A percentile compares a stretch with the other conserved stretches of the same genome.
Evolutionary conservation across 1,139 yeast genomes (phyloP).

Genomic region (Nakaseomyces kungkrabaensis): DNA sequence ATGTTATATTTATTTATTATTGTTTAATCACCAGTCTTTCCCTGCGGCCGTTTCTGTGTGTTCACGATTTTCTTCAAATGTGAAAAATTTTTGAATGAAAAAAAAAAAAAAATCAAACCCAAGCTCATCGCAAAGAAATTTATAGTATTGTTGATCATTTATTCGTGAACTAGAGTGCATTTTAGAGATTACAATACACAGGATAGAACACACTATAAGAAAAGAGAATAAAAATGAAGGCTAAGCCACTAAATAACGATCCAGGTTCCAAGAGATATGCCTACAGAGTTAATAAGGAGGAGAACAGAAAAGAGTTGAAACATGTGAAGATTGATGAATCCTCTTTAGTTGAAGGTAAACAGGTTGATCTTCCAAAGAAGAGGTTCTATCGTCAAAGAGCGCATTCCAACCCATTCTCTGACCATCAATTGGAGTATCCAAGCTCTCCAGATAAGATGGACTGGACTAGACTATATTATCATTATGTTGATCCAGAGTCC

Average conservation of each 20-base stretch:
- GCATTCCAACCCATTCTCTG: constrained; percentile 95
- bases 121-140: background rate
- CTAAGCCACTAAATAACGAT: constrained; percentile 18
- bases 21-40: too few relatives aligned
- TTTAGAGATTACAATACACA: too few relatives aligned
- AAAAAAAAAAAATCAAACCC: background rate
- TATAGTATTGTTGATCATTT: too few relatives aligned
- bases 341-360: constrained; percentile 12
- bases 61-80: background rate
- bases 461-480: constrained; percentile 73
- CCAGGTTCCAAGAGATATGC: constrained; percentile 27
- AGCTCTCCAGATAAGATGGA: constrained; percentile 71
- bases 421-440: constrained; percentile 87
- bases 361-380: constrained; percentile 61
- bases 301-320: constrained; percentile 32
- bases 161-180: too few relatives aligned
- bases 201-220: too few relatives aligned
- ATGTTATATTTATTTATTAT: background rate
- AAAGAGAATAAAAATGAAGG: constrained; percentile 12
- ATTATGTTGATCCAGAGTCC: constrained; percentile 35
- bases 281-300: constrained; percentile 29
- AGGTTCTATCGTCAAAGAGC: constrained; percentile 93
- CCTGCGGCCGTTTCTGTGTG: too few relatives aligned
- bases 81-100: background rate
- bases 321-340: constrained; percentile 30